phyloP scores from a whole-genome alignment of 176 grass and related monocot species.

The Elymus sibiricus region DNA sequence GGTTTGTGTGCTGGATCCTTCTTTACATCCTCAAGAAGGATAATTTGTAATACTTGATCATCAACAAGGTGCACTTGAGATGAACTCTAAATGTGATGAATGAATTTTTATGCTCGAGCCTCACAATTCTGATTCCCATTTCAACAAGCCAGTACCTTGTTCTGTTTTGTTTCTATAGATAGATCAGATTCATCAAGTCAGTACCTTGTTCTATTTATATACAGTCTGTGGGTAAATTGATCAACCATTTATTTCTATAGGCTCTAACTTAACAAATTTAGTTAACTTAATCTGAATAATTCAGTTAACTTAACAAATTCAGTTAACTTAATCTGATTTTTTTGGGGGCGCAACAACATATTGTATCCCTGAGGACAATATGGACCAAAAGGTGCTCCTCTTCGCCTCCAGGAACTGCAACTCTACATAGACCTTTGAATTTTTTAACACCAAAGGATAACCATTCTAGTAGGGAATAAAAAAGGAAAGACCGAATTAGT shows the following conservation, averaged over 20 bases:
- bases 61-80: too few species aligned
- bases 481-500: background rate
- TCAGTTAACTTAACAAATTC: too few species aligned
- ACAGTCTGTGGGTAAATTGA: background rate
- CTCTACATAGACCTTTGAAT: too few species aligned
- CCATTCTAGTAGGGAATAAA: background rate
- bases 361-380: slow-evolving; percentile 54
- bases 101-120: too few species aligned
- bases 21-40: slow-evolving; percentile 83
- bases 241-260: slow-evolving; percentile 8
- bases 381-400: slow-evolving; percentile 57
- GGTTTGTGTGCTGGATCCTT: slow-evolving; percentile 49
- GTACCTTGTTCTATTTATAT: background rate
- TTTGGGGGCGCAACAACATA: slow-evolving; percentile 44
- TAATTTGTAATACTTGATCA: slow-evolving; percentile 25
- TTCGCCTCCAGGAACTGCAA: slow-evolving; percentile 44
- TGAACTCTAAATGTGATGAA: too few species aligned
- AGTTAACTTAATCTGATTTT: too few species aligned
- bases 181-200: slow-evolving; percentile 1
- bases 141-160: too few species aligned
- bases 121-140: too few species aligned
- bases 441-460: background rate
- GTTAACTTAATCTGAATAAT: too few species aligned
- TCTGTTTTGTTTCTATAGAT: too few species aligned
- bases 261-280: too few species aligned